Evolutionary conservation across 257 asterid genomes (phyloP).

Genomic region (Nicotiana tabacum): DNA sequence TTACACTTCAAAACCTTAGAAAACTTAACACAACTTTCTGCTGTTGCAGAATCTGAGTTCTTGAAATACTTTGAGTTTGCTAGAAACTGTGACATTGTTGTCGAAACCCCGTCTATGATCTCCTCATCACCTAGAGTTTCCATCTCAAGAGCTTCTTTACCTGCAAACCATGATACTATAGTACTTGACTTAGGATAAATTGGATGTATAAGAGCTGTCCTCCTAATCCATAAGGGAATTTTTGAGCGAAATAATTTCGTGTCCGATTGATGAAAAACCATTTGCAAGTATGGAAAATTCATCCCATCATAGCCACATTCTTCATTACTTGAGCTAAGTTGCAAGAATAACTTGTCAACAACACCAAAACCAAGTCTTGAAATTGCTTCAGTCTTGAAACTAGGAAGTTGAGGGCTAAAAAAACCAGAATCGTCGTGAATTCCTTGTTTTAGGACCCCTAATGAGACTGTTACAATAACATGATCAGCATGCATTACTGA

Average conservation of each 20-base stretch:
- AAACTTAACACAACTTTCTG: constrained; percentile 19
- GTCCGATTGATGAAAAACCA: constrained; percentile 54
- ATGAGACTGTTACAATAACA: constrained; percentile 73
- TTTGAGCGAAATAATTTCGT: constrained; percentile 26
- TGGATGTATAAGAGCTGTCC: constrained; percentile 51
- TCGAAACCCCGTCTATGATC: constrained; percentile 49
- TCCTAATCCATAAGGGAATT: constrained; percentile 75
- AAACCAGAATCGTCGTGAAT: constrained; percentile 28
- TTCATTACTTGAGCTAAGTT: constrained; percentile 17
- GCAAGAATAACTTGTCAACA: constrained; percentile 75
- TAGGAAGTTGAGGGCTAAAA: constrained; percentile 71
- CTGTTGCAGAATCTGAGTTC: not conserved
- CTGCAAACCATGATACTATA: constrained; percentile 72
- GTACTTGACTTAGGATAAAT: constrained; percentile 49
- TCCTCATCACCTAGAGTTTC: constrained; percentile 58
- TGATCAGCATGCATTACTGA: constrained; percentile 58
- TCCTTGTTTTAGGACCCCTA: constrained; percentile 69
- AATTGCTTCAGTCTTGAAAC: constrained; percentile 53
- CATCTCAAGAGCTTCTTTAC: constrained; percentile 66
- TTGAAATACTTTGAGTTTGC: constrained; percentile 15
- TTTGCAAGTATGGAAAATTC: constrained; percentile 52
- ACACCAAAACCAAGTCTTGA: constrained; percentile 74
- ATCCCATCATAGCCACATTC: not conserved
- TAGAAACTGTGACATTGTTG: constrained; percentile 47
- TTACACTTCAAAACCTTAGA: constrained; percentile 50